phyloP scores from a whole-genome alignment of 2,329 filamentous ascomycete genomes.

The Cytospora schulzeri region DNA sequence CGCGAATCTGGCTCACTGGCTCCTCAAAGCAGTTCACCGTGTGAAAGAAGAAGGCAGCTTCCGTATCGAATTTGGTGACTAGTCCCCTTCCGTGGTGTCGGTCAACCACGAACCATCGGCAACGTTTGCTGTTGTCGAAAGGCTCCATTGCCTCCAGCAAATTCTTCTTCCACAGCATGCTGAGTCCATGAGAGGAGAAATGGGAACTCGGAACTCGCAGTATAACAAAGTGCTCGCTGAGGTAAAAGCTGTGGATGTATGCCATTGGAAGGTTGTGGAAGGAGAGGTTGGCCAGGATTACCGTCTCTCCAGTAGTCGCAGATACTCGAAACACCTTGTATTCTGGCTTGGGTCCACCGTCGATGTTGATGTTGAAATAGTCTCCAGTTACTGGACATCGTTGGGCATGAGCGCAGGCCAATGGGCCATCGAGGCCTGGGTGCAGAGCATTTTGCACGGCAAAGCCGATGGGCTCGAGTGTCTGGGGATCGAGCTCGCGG shows the following conservation, averaged over 20 bases:
- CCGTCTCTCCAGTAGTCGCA: constrained; percentile 63
- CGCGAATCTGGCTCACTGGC: constrained; percentile 22
- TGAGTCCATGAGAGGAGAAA: constrained; percentile 58
- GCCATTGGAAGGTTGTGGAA: constrained; percentile 55
- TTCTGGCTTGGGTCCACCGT: constrained; percentile 55
- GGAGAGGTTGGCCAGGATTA: constrained; percentile 69
- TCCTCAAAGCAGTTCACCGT: constrained; percentile 77
- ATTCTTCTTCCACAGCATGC: constrained; percentile 66
- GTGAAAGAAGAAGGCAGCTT: constrained; percentile 78
- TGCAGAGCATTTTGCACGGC: constrained; percentile 64
- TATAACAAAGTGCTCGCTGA: constrained; percentile 71
- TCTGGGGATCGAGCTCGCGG: constrained; percentile 67
- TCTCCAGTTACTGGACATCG: constrained; percentile 74
- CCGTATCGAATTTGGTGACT: constrained; percentile 67
- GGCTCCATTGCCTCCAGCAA: constrained; percentile 67
- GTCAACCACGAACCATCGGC: constrained; percentile 76
- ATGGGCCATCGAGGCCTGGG: constrained; percentile 65
- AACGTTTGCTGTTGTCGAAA: constrained; percentile 58
- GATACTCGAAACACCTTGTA: constrained; percentile 73
- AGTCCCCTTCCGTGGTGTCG: constrained; percentile 63
- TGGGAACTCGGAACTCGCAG: constrained; percentile 73
- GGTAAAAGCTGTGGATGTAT: constrained; percentile 82
- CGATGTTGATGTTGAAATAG: constrained; percentile 80
- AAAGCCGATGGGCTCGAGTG: constrained; percentile 71
- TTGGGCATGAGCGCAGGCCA: constrained; percentile 72